A percentile compares a stretch with the other conserved stretches of the same genome.
Conservation (phyloP, 306 rosid genomes). For the Echinosophora koreensis region DNA sequence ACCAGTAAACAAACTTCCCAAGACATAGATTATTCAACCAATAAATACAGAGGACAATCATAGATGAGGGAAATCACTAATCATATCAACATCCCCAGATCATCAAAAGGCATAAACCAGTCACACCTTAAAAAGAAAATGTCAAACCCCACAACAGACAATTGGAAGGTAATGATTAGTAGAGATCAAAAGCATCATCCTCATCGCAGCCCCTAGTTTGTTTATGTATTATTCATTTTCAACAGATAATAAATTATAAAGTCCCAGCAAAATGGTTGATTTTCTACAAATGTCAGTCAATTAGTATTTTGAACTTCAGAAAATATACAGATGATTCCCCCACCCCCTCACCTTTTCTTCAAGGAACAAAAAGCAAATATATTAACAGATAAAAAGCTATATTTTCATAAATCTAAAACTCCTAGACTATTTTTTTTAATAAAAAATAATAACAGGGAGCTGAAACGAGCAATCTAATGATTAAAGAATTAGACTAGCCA, state of each 20-base stretch:
- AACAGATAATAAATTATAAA: background rate
- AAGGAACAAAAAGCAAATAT: background rate
- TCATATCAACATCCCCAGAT: background rate
- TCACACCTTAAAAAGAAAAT: background rate
- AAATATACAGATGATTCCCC: background rate
- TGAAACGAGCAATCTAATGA: background rate
- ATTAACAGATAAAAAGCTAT: background rate
- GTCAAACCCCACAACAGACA: background rate
- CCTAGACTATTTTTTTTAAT: background rate
- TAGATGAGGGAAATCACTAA: conserved; percentile 6
- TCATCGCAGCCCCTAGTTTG: background rate
- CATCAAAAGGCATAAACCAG: background rate
- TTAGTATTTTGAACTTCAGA: too few relatives aligned
- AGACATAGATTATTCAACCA: conserved; percentile 11
- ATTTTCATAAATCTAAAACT: background rate
- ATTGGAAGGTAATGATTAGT: too few relatives aligned
- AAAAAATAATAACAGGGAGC: background rate
- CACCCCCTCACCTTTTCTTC: too few relatives aligned
- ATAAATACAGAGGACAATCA: background rate
- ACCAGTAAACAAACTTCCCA: conserved; percentile 39
- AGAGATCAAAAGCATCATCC: background rate
- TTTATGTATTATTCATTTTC: background rate
- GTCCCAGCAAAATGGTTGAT: background rate
- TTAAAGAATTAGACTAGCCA: too few relatives aligned
- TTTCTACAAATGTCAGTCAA: background rate